These are phyloP conservation scores for Pulveroboletus sp. DNA, from an alignment of 768 basidiomycete species.

Conservation along the genomic window DNA sequence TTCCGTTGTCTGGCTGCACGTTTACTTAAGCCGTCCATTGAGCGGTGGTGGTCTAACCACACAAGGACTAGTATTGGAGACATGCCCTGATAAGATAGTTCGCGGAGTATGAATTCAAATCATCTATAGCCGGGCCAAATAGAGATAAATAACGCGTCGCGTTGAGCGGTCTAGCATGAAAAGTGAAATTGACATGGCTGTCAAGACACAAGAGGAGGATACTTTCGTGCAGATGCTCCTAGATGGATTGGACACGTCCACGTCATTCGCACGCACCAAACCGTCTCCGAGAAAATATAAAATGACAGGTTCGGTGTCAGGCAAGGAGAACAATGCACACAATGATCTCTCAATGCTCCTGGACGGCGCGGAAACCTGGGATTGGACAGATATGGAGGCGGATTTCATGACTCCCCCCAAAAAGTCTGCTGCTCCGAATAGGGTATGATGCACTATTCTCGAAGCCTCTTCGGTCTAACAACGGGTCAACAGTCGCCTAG, in stretches of 20 bases:
- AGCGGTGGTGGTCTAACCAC: no score
- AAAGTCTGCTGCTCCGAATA: conserved; percentile 29
- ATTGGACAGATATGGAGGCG: conserved; percentile 56
- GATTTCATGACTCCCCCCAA: conserved; percentile 53
- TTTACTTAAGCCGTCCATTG: no score
- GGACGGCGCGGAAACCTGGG: conserved; percentile 69
- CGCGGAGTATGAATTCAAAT: conserved; percentile 6
- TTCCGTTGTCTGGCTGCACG: no score
- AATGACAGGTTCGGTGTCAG: not conserved
- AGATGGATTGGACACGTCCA: conserved; percentile 43
- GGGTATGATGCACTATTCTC: not conserved
- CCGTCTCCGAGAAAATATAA: conserved; percentile 27
- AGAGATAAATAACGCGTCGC: conserved; percentile 26
- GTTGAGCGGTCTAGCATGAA: not conserved
- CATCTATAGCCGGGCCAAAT: not conserved
- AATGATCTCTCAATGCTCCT: conserved; percentile 49
- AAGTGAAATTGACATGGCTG: conserved; percentile 31
- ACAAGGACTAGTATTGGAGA: conserved; percentile 5
- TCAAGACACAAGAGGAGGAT: conserved; percentile 45
- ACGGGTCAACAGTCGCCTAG: conserved; percentile 9
- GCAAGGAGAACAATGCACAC: conserved; percentile 12
- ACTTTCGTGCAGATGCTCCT: conserved; percentile 56
- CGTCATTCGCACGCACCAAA: conserved; percentile 27
- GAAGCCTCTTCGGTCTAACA: conserved; percentile 3
- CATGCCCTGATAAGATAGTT: conserved; percentile 12